Evolutionary conservation across 164 flowering plant species (phyloP).

Genomic region (Buxus sempervirens): DNA sequence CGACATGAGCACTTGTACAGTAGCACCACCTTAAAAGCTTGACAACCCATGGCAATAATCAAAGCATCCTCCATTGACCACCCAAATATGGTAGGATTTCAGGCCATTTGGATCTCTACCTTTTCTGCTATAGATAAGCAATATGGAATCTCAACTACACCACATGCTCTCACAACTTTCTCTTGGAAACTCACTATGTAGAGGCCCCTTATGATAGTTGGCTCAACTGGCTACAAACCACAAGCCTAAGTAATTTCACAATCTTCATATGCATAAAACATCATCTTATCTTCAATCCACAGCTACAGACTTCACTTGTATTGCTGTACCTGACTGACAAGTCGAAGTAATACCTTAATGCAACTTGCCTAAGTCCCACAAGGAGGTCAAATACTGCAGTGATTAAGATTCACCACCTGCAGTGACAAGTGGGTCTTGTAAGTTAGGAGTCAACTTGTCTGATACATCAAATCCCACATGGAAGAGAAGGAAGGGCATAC

Average conservation of each 20-base stretch:
- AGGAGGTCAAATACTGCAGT: background rate
- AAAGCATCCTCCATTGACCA: background rate
- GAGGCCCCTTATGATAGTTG: too few relatives aligned
- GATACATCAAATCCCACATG: background rate
- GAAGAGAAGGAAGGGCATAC: background rate
- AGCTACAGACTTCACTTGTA: too few relatives aligned
- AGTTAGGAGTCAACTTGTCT: background rate
- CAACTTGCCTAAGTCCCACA: background rate
- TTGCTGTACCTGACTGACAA: too few relatives aligned
- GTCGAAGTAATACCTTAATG: too few relatives aligned
- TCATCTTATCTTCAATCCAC: too few relatives aligned
- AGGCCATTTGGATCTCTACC: background rate
- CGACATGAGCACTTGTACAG: background rate
- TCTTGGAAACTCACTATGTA: too few relatives aligned
- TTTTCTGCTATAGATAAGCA: too few relatives aligned
- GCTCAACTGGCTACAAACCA: too few relatives aligned
- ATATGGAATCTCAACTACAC: too few relatives aligned
- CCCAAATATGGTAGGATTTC: background rate
- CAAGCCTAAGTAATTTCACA: too few relatives aligned
- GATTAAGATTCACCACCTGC: background rate
- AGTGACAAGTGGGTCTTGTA: background rate
- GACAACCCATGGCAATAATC: background rate
- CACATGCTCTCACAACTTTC: too few relatives aligned
- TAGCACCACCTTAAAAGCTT: background rate
- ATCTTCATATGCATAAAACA: too few relatives aligned